Conservation (phyloP, 2,329 filamentous ascomycete species). For the Laburnicola sp. region DNA sequence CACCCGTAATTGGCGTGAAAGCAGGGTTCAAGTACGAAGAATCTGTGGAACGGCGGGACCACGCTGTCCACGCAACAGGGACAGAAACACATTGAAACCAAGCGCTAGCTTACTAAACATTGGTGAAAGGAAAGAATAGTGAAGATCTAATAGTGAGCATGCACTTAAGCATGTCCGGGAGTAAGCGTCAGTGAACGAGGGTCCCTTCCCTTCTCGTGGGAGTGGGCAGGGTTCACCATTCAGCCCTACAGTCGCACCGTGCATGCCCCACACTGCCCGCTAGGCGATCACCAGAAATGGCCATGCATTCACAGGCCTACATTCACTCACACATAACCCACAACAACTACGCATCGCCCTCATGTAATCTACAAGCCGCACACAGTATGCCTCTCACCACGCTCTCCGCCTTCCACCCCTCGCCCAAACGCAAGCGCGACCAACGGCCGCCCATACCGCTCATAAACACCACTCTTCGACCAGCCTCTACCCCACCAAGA, state of each 20-base stretch:
- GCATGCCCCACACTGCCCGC: slow-evolving; percentile 24
- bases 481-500: slow-evolving; percentile 27
- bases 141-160: too few relatives aligned
- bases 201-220: background rate
- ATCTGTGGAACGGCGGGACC: too few relatives aligned
- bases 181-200: background rate
- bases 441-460: slow-evolving; percentile 33
- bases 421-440: slow-evolving; percentile 46
- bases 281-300: slow-evolving; percentile 18
- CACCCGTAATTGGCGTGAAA: too few relatives aligned
- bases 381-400: slow-evolving; percentile 41
- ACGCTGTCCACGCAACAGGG: too few relatives aligned
- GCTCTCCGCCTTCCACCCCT: slow-evolving; percentile 34
- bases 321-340: slow-evolving; percentile 4
- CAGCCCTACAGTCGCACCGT: slow-evolving; percentile 21
- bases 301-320: slow-evolving; percentile 8
- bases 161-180: background rate
- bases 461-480: slow-evolving; percentile 39
- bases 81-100: too few relatives aligned
- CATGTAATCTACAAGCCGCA: slow-evolving; percentile 34
- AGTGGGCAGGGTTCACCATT: slow-evolving; percentile 11
- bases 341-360: slow-evolving; percentile 15
- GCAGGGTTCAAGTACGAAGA: too few relatives aligned
- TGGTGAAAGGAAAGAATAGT: too few relatives aligned
- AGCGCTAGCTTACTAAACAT: too few relatives aligned